Percentiles rank a stretch among this genome's conserved stretches.
These are phyloP conservation scores for Paraurostyla sp. DNA, from an alignment of 73 alveolate species.

Conservation along the genomic window DNA sequence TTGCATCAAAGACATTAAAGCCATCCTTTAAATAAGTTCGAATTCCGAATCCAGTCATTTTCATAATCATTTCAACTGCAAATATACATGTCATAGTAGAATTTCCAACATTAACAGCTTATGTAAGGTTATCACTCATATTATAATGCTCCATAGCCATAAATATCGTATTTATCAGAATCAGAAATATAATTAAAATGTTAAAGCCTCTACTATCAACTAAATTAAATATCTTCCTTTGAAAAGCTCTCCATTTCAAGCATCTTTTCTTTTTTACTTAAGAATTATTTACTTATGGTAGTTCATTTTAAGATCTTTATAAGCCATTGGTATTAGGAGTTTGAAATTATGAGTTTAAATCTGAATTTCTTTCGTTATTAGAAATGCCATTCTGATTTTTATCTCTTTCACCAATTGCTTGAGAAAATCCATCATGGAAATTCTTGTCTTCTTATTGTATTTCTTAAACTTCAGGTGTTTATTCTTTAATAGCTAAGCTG, in stretches of 20 bases:
- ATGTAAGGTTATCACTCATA: conserved; percentile 42
- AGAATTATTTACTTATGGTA: too few relatives aligned
- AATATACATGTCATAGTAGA: conserved; percentile 51
- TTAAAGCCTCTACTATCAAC: conserved; percentile 20
- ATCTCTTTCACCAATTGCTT: conserved; percentile 3
- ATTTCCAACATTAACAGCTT: conserved; percentile 36
- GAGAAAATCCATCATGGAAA: conserved; percentile 24
- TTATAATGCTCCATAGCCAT: conserved; percentile 69
- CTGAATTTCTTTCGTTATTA: conserved; percentile 11
- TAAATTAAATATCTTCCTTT: neutral
- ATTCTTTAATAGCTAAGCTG: too few relatives aligned
- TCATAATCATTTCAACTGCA: conserved; percentile 63
- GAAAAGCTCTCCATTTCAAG: neutral
- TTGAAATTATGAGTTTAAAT: too few relatives aligned
- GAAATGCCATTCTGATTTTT: neutral
- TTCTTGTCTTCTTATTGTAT: too few relatives aligned
- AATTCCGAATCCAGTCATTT: conserved; percentile 55
- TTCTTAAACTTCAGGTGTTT: conserved; percentile 9
- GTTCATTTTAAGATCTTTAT: too few relatives aligned
- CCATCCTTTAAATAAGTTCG: conserved; percentile 44
- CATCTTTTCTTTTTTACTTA: neutral
- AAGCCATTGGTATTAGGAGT: too few relatives aligned
- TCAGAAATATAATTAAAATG: conserved; percentile 36
- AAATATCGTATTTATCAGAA: conserved; percentile 67
- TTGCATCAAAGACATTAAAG: conserved; percentile 62